These are phyloP conservation scores for Meyerozyma athensensis DNA, from an alignment of 1,139 yeast species.

Conservation along the genomic window DNA sequence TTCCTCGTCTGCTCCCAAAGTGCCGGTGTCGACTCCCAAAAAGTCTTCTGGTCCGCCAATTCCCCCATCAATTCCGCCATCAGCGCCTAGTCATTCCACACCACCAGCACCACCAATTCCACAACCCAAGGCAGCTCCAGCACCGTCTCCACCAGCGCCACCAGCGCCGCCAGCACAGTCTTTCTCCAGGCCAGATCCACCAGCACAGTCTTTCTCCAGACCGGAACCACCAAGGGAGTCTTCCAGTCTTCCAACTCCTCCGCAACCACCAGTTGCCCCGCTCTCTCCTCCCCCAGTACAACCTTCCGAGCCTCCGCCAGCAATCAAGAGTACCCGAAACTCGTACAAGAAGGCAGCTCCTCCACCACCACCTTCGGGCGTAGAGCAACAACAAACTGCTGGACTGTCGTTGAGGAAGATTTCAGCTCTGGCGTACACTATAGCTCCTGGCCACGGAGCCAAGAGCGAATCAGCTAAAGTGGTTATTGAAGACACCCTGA, in stretches of 20 bases:
- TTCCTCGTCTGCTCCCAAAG: slow-evolving; percentile 6
- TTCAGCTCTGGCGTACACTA: slow-evolving; percentile 56
- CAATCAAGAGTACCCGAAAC: slow-evolving; percentile 15
- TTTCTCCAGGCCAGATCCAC: slow-evolving; percentile 15
- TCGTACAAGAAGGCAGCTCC: slow-evolving; percentile 12
- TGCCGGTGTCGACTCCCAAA: slow-evolving; percentile 10
- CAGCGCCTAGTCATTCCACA: slow-evolving; percentile 11
- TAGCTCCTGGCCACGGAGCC: slow-evolving; percentile 23
- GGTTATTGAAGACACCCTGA: slow-evolving; percentile 55
- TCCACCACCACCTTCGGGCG: slow-evolving; percentile 9
- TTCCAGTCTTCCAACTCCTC: slow-evolving; percentile 8
- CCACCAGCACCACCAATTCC: slow-evolving; percentile 8
- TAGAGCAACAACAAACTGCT: slow-evolving; percentile 43
- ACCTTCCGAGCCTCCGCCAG: slow-evolving; percentile 14
- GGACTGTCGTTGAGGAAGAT: slow-evolving; percentile 52
- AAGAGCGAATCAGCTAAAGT: slow-evolving; percentile 22
- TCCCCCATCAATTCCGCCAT: slow-evolving; percentile 9
- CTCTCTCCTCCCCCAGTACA: slow-evolving; percentile 8
- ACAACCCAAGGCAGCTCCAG: slow-evolving; percentile 8
- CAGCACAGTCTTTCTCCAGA: no score
- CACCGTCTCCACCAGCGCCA: slow-evolving; percentile 10
- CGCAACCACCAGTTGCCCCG: slow-evolving; percentile 8
- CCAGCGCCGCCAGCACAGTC: slow-evolving; percentile 11
- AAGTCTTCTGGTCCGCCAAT: slow-evolving; percentile 8
- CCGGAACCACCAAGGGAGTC: slow-evolving; percentile 14